phyloP scores from a whole-genome alignment of 441 rosid species.

The Corymbia citriodora region DNA sequence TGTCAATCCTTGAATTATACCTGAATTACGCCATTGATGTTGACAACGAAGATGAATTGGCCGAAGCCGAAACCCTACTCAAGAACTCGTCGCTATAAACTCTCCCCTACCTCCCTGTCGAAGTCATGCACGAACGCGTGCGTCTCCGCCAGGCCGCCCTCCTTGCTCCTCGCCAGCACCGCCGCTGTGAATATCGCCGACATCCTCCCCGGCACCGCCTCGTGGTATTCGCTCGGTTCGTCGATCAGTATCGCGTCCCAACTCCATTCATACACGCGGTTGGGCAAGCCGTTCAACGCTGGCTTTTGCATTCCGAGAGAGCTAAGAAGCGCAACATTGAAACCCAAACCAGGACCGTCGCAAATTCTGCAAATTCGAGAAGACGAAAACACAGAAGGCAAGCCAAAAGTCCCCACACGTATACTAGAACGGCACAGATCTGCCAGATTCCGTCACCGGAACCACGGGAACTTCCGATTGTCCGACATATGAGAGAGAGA shows the following conservation, averaged over 20 bases:
- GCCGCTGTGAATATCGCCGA: not conserved
- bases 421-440: too few species aligned
- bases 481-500: too few species aligned
- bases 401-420: too few species aligned
- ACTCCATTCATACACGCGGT: not conserved
- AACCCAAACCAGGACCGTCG: too few species aligned
- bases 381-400: too few species aligned
- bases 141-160: not conserved
- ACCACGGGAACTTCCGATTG: too few species aligned
- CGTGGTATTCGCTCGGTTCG: not conserved
- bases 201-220: not conserved
- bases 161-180: not conserved
- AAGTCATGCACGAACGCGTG: constrained; percentile 51
- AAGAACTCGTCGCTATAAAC: constrained; percentile 56
- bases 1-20: not conserved
- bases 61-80: constrained; percentile 27
- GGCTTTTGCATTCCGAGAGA: constrained; percentile 1
- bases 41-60: not conserved
- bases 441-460: too few species aligned
- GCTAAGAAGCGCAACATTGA: not conserved
- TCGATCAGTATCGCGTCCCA: constrained; percentile 5
- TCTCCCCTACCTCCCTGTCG: constrained; percentile 48
- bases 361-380: too few species aligned
- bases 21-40: constrained; percentile 3
- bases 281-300: not conserved